Evolutionary conservation across 768 basidiomycete genomes (phyloP).

Genomic region (Panus rudis): DNA sequence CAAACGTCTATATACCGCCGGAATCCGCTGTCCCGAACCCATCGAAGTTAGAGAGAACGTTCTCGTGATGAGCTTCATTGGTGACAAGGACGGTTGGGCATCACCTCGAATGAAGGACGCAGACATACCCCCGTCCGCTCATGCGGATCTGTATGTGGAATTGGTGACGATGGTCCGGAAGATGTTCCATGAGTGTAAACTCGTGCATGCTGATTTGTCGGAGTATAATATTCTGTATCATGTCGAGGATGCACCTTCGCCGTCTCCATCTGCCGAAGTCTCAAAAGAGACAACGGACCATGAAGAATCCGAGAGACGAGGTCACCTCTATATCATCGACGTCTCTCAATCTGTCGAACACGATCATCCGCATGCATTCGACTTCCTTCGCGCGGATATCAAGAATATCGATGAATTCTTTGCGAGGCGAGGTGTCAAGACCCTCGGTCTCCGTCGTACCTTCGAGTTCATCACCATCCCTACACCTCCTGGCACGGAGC

Average conservation of each 20-base stretch:
- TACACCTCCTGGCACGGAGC: conserved; percentile 25
- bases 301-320: conserved; percentile 15
- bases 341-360: conserved; percentile 99
- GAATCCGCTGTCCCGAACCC: conserved; percentile 81
- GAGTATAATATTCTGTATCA: conserved; percentile 97
- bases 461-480: conserved; percentile 86
- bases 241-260: conserved; percentile 20
- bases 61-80: conserved; percentile 91
- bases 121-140: conserved; percentile 40
- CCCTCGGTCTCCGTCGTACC: conserved; percentile 71
- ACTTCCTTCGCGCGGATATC: conserved; percentile 90
- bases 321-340: conserved; percentile 89
- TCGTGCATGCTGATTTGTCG: conserved; percentile 96
- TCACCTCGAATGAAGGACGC: conserved; percentile 95
- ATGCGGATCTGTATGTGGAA: conserved; percentile 65
- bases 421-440: conserved; percentile 60
- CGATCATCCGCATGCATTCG: conserved; percentile 93
- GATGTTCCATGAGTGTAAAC: conserved; percentile 85
- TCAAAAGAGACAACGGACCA: not conserved
- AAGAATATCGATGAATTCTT: conserved; percentile 94
- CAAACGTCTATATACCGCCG: conserved; percentile 75
- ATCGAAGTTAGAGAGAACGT: conserved; percentile 95
- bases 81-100: conserved; percentile 79
- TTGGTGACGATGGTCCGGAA: conserved; percentile 71
- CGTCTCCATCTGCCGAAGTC: not conserved